Base-by-base conservation (phyloP, 202 grass and related monocot species). In the Setaria italica region DNA sequence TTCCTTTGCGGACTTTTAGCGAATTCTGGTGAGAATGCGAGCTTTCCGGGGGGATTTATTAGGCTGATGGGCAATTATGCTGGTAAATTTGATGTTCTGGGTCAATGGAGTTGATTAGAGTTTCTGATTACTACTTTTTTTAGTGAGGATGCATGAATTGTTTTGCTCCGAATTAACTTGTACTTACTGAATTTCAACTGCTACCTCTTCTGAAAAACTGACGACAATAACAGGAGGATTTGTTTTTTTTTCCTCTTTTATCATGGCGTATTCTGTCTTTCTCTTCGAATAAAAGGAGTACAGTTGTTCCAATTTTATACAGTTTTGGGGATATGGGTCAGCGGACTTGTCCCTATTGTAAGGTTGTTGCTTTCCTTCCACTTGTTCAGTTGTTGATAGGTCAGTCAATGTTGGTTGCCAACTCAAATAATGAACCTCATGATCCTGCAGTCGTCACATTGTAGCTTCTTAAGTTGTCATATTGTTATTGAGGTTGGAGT, bases 331-430 rank as follows among this genome's bases (percentile, higher is more conserved):
- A 35, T 37, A 21, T 46, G n/a, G 15, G 57, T 67, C 72, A 76
- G 64, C 45, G 74, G 54, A 17, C 54, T 60, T 78, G 41, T 19
- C 17, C 29, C 57, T 41, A 50, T 67, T 84, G 51, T 78, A 32
- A 32, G 35, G 59, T 80, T 9, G 35, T 56, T 92, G 60, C 1
- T 76, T 65, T 67, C 58, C 14, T 48, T 75, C 51, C 9, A 74
- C 21, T 76, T 46, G 39, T 59, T 72, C 14, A 1, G 15, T 84
- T 88, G 12, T 55, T 33, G 10, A 79, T 55, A 46, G 77, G 19
- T 48, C 54, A 77, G 69, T 57, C 15, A n/a, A 13, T 86, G 58
- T 68, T 80, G 42, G 9, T 79, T 51, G 42, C 6, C 21, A 55
- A 67, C 58, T 79, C 8, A 45, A 59, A 67, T 68, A 5, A 20